Evolutionary conservation across 2,329 filamentous ascomycete species (phyloP), one percentile per base, ranked within the genome.

Genomic region (Beauveria varroae): DNA sequence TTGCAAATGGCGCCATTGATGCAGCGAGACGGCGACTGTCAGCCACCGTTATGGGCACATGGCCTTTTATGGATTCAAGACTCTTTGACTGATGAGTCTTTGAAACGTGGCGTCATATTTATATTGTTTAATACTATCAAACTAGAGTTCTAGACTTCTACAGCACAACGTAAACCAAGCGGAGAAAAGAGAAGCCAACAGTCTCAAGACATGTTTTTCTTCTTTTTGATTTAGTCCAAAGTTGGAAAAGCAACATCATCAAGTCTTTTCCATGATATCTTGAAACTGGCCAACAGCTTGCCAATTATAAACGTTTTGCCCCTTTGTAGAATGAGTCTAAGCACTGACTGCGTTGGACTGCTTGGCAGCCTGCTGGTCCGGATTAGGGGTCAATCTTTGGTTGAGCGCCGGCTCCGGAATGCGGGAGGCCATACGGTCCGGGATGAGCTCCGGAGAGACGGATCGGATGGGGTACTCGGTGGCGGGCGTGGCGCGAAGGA

Each of bases 381-480:
- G 79, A 60, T 76, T 79, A 2, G 80, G 80, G 8, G 80, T 82
- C 64, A 81, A 66, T 28, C 79, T 73, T 60, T 72, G 69, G 66
- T 69, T 73, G 46, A 81, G 71, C 20, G 71, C 73, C 10, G 79
- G 77, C 61, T 81, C 79, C 10, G 78, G 76, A 46, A 85, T 79
- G 58, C 83, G 79, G 61, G 82, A 81, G 7, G 81, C 81, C 83
- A 86, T 86, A 58, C 83, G 78, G 68, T 87, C 85, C 14, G 83
- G 84, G n/a, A 86, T 70, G 52, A 87, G 73, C 52, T 87, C 85
- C 0, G 82, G 82, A 3, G 83, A 85, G 28, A 80, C 76, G 24
- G 81, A 83, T 44, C 83, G 76, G 37, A 84, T 67, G 5, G 79
- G 79, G 65, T 82, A 83, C 67, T 85, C 82, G 5, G 76, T 78